phyloP scores from a whole-genome alignment of 148 eudicot genomes.

The Diospyros kaki region DNA sequence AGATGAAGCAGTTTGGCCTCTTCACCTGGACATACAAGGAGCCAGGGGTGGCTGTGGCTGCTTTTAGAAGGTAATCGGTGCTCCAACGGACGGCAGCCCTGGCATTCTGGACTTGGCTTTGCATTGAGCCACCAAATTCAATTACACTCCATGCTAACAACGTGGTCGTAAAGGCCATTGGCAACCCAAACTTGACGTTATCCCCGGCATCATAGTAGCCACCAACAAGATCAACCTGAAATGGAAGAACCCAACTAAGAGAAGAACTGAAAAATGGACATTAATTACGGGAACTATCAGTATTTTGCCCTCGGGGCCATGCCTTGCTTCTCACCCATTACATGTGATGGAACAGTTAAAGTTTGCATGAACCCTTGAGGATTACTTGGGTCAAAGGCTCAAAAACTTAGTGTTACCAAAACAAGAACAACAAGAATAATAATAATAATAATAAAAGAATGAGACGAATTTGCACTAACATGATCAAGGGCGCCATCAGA shows the following conservation, averaged over 20 bases:
- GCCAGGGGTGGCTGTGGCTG: conserved; percentile 65
- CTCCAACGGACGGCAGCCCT: conserved; percentile 74
- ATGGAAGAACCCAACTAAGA: background rate
- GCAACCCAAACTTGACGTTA: conserved; percentile 86
- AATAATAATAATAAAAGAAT: no score
- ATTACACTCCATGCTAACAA: conserved; percentile 78
- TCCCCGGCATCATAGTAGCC: conserved; percentile 97
- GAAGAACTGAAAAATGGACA: background rate
- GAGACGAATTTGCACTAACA: conserved; percentile 11
- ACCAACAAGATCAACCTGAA: conserved; percentile 76
- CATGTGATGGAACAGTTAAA: no score
- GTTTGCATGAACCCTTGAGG: no score
- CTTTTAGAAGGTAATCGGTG: conserved; percentile 81
- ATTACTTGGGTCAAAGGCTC: no score
- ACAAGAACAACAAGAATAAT: no score
- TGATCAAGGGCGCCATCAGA: conserved; percentile 58
- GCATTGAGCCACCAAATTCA: conserved; percentile 74
- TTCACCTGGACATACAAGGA: conserved; percentile 72
- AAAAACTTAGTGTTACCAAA: no score
- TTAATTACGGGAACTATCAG: no score
- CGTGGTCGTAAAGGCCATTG: conserved; percentile 88
- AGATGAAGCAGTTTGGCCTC: background rate
- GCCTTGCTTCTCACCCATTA: no score
- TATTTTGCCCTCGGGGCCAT: no score
- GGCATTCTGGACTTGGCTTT: conserved; percentile 46